Evolutionary conservation across 306 rosid species (phyloP).

Genomic region (Abrus pulchellus): DNA sequence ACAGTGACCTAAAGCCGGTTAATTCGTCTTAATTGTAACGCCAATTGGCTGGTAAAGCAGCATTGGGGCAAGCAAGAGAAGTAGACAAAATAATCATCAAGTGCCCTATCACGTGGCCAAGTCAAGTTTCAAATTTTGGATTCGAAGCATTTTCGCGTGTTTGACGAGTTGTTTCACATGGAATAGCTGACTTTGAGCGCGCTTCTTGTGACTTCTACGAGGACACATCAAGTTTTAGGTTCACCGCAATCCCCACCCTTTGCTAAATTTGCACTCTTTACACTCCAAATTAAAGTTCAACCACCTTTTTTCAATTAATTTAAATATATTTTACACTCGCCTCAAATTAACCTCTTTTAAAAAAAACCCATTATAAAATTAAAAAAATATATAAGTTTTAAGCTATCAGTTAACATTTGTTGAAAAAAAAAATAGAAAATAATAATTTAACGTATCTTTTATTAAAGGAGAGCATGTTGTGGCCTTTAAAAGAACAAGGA

Average conservation of each 20-base stretch:
- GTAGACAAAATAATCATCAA: background rate
- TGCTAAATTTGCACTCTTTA: background rate
- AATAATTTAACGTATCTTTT: background rate
- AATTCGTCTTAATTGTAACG: background rate
- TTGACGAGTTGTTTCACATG: slow-evolving; percentile 35
- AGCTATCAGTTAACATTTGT: too few relatives aligned
- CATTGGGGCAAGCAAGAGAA: background rate
- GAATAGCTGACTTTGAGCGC: slow-evolving; percentile 9
- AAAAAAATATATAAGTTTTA: too few relatives aligned
- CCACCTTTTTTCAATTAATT: too few relatives aligned
- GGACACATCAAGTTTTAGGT: background rate
- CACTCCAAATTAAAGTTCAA: too few relatives aligned
- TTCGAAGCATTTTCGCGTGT: background rate
- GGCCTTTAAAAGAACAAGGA: background rate
- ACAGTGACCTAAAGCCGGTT: background rate
- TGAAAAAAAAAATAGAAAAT: too few relatives aligned
- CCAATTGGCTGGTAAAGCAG: background rate
- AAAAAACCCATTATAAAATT: too few relatives aligned
- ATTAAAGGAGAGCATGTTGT: background rate
- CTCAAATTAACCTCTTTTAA: too few relatives aligned
- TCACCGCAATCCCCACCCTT: background rate
- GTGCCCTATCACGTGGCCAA: slow-evolving; percentile 2
- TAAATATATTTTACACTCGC: too few relatives aligned
- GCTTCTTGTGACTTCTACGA: background rate
- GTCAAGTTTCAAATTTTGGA: slow-evolving; percentile 1